Evolutionary conservation across 306 rosid species (phyloP).

Genomic region (Castanea crenata): DNA sequence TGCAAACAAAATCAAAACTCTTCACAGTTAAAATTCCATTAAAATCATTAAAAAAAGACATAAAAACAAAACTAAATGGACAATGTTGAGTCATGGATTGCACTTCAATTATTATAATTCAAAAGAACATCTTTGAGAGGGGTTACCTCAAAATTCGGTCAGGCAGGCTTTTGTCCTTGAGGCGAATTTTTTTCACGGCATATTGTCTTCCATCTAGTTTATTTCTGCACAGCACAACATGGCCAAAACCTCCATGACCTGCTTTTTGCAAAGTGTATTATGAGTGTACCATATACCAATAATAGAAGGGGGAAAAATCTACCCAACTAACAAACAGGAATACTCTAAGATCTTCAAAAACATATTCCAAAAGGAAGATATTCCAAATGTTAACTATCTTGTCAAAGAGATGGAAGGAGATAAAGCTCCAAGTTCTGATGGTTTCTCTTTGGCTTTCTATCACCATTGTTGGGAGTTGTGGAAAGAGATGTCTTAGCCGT

Average conservation of each 20-base stretch:
- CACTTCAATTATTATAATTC: neutral
- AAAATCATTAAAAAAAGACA: neutral
- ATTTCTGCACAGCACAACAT: slow-evolving; percentile 90
- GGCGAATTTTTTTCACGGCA: slow-evolving; percentile 93
- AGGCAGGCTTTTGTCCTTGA: slow-evolving; percentile 81
- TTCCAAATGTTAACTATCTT: too few species aligned
- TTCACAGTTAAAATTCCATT: neutral
- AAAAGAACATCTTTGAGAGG: neutral
- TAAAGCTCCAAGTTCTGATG: too few species aligned
- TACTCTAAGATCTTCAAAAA: neutral
- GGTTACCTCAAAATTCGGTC: slow-evolving; percentile 85
- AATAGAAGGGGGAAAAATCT: neutral
- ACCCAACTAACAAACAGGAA: neutral
- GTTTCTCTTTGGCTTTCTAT: too few species aligned
- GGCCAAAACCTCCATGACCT: slow-evolving; percentile 99
- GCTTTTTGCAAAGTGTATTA: slow-evolving; percentile 21
- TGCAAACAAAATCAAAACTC: neutral
- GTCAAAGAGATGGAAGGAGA: too few species aligned
- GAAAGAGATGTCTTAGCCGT: too few species aligned
- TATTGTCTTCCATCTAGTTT: slow-evolving; percentile 94
- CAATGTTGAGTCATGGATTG: neutral
- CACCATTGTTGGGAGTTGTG: too few species aligned
- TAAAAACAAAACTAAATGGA: neutral
- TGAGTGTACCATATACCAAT: neutral
- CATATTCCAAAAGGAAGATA: neutral